These are phyloP conservation scores for Podospora tetraspora DNA, from an alignment of 495 filamentous ascomycete genomes.

Conservation along the genomic window DNA sequence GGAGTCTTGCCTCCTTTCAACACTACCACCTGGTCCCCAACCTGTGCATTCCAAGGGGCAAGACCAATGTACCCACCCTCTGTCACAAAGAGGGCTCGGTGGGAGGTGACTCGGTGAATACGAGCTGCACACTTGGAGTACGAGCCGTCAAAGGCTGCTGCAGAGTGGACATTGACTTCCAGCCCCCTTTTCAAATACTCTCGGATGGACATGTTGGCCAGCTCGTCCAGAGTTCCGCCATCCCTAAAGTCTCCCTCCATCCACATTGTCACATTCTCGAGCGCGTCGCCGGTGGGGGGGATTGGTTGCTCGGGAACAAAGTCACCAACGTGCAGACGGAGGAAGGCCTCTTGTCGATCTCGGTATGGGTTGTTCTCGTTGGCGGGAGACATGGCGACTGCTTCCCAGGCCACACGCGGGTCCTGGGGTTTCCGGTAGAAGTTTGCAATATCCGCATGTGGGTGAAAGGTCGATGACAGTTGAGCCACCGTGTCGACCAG, in stretches of 20 bases:
- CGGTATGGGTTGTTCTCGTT: not conserved
- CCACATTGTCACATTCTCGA: not conserved
- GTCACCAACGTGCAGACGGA: slow-evolving; percentile 1
- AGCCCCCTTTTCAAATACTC: not conserved
- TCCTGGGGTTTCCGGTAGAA: slow-evolving; percentile 1
- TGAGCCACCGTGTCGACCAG: not conserved
- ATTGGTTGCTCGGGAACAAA: not conserved
- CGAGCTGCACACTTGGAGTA: not conserved
- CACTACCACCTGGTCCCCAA: slow-evolving; percentile 2
- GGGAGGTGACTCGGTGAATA: not conserved
- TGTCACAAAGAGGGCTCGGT: not conserved
- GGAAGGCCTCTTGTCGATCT: not conserved
- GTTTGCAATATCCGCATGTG: not conserved
- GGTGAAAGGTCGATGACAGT: not conserved
- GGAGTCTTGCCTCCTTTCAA: slow-evolving; percentile 1
- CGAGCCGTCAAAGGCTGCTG: not conserved
- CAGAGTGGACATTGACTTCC: not conserved
- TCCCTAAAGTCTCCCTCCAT: not conserved
- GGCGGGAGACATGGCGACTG: not conserved
- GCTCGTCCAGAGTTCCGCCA: not conserved
- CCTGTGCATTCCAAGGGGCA: not conserved
- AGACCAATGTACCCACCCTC: not conserved
- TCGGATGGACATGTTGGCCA: slow-evolving; percentile 3
- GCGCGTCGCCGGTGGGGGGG: not conserved
- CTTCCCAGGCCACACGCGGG: not conserved